Base-by-base conservation (phyloP, 2,329 filamentous ascomycete species). In the Daldinia eschscholtzii region DNA sequence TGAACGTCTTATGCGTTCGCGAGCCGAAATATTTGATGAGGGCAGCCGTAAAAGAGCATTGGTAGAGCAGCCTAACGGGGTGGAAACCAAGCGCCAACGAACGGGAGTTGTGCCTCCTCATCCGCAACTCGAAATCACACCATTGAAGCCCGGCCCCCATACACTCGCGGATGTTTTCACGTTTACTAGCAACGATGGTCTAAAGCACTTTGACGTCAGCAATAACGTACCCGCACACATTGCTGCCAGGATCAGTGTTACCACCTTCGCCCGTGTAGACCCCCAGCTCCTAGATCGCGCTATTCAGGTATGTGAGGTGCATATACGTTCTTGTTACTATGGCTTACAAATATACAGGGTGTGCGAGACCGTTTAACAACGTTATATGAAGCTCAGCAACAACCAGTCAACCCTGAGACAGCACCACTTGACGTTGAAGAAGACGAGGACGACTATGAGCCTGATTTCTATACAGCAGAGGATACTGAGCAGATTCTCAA, bases 371-470 rank as follows among this genome's bases (percentile, higher is more conserved):
- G 89, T 60, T 79, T 86, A 26, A 76, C 80, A 2, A 76, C 81
- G 9, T 79, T 88, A 39, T 71, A 74, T 28, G 81, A 83, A 33
- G 82, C 79, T 35, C 80, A 82, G 4, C 83, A 82, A n/a, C 75
- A 80, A n/a, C 79, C 82, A 0, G 81, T 88, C 30, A 88, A 88
- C 68, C 83, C 88, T 6, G 86, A 88, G 61, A 90, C 88, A 1
- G 84, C 87, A 13, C 87, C 87, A 0, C 79, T 91, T 1, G 88
- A 87, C 28, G 89, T 92, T 3, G 89, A 92, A 6, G 90, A 91
- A 7, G 94, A 97, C 46, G 94, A 97, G 20, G 93, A 97, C 72
- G 93, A 97, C 74, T 98, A 98, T 76, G 95, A 98, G 75, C 94
- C 95, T 0, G 92, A 97, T 76, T 94, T 93, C 73, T 89, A 91